phyloP scores from a whole-genome alignment of 192 early-diverging fungal genomes.

The Gaertneriomyces sp. region DNA sequence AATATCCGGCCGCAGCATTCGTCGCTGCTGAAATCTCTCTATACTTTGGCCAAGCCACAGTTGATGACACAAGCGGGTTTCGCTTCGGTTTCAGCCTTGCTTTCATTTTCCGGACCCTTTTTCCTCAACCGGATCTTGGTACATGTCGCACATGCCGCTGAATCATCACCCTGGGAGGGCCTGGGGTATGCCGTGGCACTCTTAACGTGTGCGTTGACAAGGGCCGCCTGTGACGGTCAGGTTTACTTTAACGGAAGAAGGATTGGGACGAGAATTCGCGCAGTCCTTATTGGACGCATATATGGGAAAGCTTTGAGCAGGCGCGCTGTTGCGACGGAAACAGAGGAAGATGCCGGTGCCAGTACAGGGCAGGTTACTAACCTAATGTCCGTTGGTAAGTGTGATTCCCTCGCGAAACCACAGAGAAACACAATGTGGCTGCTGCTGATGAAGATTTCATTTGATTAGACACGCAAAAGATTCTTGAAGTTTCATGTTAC shows the following conservation, averaged over 20 bases:
- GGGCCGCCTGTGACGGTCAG: slow-evolving; percentile 38
- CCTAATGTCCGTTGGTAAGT: slow-evolving; percentile 36
- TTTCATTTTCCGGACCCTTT: slow-evolving; percentile 35
- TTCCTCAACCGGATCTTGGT: slow-evolving; percentile 46
- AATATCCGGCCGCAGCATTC: background rate
- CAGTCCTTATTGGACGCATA: slow-evolving; percentile 43
- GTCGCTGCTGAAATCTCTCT: slow-evolving; percentile 25
- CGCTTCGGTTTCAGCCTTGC: slow-evolving; percentile 13
- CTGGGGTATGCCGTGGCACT: slow-evolving; percentile 35
- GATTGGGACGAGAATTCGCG: slow-evolving; percentile 32
- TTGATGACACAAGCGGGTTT: slow-evolving; percentile 11
- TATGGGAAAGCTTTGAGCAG: slow-evolving; percentile 43
- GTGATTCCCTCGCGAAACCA: background rate
- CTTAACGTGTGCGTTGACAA: slow-evolving; percentile 28
- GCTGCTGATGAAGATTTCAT: background rate
- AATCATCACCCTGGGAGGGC: slow-evolving; percentile 15
- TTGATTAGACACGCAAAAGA: slow-evolving; percentile 27
- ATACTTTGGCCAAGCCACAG: slow-evolving; percentile 13
- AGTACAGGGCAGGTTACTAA: slow-evolving; percentile 35
- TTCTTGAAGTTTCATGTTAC: slow-evolving; percentile 33
- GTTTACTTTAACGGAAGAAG: slow-evolving; percentile 44
- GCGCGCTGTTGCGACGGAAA: slow-evolving; percentile 10
- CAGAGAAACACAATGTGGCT: background rate
- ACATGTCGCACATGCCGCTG: slow-evolving; percentile 24
- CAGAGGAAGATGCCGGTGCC: slow-evolving; percentile 32